These are phyloP conservation scores for Globisporangium okanoganense DNA, from an alignment of 352 stramenopile species.

Conservation along the genomic window DNA sequence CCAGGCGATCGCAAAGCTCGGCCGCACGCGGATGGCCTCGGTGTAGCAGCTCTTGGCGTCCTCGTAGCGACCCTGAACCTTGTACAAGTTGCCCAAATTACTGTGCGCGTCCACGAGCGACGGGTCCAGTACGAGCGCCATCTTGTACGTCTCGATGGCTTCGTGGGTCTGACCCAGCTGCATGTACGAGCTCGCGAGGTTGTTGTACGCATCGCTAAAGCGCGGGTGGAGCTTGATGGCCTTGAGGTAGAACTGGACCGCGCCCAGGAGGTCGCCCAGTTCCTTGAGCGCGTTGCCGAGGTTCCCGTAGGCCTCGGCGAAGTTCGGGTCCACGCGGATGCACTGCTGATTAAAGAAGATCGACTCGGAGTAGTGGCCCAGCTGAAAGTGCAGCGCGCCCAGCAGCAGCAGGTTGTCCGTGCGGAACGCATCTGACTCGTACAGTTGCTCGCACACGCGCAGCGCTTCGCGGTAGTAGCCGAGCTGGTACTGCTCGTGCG, in stretches of 20 bases:
- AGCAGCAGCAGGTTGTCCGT: constrained; percentile 92
- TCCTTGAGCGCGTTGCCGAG: constrained; percentile 95
- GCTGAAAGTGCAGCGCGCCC: constrained; percentile 92
- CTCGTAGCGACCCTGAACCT: constrained; percentile 78
- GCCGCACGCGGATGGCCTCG: constrained; percentile 87
- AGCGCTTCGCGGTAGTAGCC: constrained; percentile 88
- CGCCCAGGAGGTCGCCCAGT: constrained; percentile 85
- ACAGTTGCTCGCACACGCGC: constrained; percentile 84
- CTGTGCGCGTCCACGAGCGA: constrained; percentile 91
- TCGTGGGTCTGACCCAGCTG: constrained; percentile 86
- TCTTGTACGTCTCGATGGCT: constrained; percentile 93
- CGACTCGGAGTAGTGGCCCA: constrained; percentile 88
- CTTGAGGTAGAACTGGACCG: constrained; percentile 92
- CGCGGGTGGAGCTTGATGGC: constrained; percentile 92
- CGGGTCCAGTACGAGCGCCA: constrained; percentile 88
- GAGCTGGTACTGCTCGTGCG: constrained; percentile 83
- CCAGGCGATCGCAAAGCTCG: constrained; percentile 91
- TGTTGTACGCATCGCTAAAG: constrained; percentile 92
- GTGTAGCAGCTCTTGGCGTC: constrained; percentile 90
- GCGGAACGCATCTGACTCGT: constrained; percentile 80
- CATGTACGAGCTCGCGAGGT: constrained; percentile 91
- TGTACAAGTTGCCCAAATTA: constrained; percentile 94
- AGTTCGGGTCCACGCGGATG: constrained; percentile 89
- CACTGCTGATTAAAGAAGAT: constrained; percentile 96
- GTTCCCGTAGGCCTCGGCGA: constrained; percentile 92